phyloP scores from a whole-genome alignment of 1,284 basidiomycete species.

The Melanopsichium pennsylvanicum region DNA sequence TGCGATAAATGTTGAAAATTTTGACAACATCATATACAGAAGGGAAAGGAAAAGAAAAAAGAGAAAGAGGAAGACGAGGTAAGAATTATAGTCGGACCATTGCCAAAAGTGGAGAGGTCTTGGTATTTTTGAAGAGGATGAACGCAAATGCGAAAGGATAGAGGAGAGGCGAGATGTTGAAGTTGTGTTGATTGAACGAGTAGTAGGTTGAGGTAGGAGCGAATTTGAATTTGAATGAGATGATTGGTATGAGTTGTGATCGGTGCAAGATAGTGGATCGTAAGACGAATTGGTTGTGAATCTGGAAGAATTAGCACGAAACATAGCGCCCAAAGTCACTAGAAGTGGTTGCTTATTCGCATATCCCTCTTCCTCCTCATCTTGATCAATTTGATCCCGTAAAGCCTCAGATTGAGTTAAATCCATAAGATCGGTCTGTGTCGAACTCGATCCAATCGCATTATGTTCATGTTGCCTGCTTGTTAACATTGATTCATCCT shows the following conservation, averaged over 20 bases:
- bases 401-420: no score
- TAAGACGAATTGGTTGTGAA: constrained; percentile 7
- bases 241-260: constrained; percentile 9
- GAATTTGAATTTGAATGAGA: no score
- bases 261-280: constrained; percentile 12
- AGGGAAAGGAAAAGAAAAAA: constrained; percentile 69
- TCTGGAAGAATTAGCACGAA: constrained; percentile 1
- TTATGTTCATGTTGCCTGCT: no score
- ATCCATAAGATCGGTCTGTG: constrained; percentile 34
- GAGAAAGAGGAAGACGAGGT: constrained; percentile 82
- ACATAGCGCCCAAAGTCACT: constrained; percentile 24
- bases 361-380: constrained; percentile 13
- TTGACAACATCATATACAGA: constrained; percentile 74
- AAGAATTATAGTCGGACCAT: constrained; percentile 76
- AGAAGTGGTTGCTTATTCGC: constrained; percentile 45
- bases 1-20: constrained; percentile 73
- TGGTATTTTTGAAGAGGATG: background rate
- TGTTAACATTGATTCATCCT: background rate
- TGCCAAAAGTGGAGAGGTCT: constrained; percentile 85
- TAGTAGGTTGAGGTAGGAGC: background rate
- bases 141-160: background rate
- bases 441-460: no score
- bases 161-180: background rate
- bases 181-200: background rate
- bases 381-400: no score